A percentile compares a stretch with the other conserved stretches of the same genome.
phyloP scores from a whole-genome alignment of 2,329 filamentous ascomycete genomes.

The Phaeosphaeriaceae sp. region DNA sequence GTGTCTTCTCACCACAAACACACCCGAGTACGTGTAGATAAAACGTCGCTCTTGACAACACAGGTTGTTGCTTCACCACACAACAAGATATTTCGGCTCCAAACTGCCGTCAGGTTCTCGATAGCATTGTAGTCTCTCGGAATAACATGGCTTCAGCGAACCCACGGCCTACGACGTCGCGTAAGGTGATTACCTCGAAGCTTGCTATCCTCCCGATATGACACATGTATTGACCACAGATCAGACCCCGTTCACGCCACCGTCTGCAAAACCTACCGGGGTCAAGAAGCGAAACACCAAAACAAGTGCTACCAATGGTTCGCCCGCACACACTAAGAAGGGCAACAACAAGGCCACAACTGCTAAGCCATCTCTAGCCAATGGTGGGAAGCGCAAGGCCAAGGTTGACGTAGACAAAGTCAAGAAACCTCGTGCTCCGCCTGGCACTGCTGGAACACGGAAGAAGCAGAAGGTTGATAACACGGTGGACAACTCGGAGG shows the following conservation, averaged over 20 bases:
- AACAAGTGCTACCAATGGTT: neutral
- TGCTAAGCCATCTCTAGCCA: neutral
- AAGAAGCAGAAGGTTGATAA: slow-evolving; percentile 11
- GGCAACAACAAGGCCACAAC: neutral
- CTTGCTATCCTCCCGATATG: neutral
- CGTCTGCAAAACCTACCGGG: neutral
- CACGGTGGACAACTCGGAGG: neutral
- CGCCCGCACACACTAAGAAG: neutral
- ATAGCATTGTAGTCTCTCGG: neutral
- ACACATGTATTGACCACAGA: neutral
- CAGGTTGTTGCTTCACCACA: neutral
- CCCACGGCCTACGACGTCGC: neutral
- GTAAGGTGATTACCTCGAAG: neutral
- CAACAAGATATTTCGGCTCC: neutral
- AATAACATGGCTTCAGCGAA: neutral
- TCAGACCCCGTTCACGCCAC: neutral
- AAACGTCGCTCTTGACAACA: neutral
- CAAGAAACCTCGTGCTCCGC: neutral
- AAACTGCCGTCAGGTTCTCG: neutral
- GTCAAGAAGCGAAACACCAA: neutral
- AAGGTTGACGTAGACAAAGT: slow-evolving; percentile 10
- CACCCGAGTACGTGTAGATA: neutral
- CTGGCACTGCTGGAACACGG: neutral
- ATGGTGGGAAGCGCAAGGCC: slow-evolving; percentile 14
- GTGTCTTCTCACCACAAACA: neutral